These are phyloP conservation scores for Corchorus capsularis DNA, from an alignment of 345 rosid species.

Conservation along the genomic window DNA sequence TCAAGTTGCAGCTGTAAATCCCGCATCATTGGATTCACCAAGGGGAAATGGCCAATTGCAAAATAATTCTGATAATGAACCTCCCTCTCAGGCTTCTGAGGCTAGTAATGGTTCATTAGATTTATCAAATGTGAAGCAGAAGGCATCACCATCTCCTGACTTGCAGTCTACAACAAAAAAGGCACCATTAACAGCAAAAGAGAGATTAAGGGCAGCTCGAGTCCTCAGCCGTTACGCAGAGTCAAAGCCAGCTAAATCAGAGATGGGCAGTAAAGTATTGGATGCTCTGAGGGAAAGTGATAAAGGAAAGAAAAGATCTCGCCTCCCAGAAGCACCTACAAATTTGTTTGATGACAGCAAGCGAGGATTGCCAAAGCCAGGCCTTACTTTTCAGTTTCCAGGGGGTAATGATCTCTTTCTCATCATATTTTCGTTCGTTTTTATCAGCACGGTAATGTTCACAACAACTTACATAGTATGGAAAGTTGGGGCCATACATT, in stretches of 20 bases:
- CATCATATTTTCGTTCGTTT: constrained; percentile 66
- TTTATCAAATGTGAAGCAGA: constrained; percentile 29
- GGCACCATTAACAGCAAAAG: constrained; percentile 74
- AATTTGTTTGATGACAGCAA: constrained; percentile 88
- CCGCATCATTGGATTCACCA: constrained; percentile 24
- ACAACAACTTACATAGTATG: constrained; percentile 83
- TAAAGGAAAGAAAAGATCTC: constrained; percentile 64
- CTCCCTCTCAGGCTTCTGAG: constrained; percentile 30
- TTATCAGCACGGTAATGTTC: constrained; percentile 88
- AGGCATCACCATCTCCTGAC: not conserved
- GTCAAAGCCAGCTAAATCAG: constrained; percentile 52
- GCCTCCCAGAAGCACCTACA: constrained; percentile 86
- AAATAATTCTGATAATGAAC: constrained; percentile 18
- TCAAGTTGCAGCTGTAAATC: too few relatives aligned
- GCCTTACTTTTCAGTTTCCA: constrained; percentile 75
- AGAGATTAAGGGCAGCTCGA: constrained; percentile 88
- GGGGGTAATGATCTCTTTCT: constrained; percentile 74
- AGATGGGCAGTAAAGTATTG: constrained; percentile 71
- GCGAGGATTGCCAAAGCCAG: constrained; percentile 78
- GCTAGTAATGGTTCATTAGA: constrained; percentile 41
- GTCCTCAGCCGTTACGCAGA: constrained; percentile 64
- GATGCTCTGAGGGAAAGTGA: constrained; percentile 80
- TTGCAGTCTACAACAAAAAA: constrained; percentile 35
- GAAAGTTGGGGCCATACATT: constrained; percentile 94
- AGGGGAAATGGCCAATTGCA: constrained; percentile 19